Conservation (phyloP, 192 early-diverging fungal species). For the Anaeromyces robustus region DNA sequence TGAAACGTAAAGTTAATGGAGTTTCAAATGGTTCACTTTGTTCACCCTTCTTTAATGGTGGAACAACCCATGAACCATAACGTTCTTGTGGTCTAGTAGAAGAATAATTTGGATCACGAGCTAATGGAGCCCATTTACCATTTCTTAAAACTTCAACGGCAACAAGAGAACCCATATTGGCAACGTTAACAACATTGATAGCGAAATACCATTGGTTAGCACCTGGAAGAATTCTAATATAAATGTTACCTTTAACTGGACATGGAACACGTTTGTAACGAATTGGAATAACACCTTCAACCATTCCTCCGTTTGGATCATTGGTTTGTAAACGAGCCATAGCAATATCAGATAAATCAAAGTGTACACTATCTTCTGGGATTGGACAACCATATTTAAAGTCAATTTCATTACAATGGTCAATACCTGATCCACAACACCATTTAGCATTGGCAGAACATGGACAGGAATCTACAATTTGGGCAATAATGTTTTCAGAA, state of each 20-base stretch:
- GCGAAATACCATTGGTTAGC: background rate
- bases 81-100: constrained; percentile 6
- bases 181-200: constrained; percentile 3
- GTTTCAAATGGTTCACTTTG: background rate
- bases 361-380: background rate
- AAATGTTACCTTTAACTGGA: constrained; percentile 2
- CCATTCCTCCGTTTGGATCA: background rate
- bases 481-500: background rate
- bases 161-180: constrained; percentile 4
- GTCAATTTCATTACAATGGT: constrained; percentile 1
- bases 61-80: constrained; percentile 5
- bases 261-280: background rate
- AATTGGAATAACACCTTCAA: constrained; percentile 4
- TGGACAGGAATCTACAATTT: constrained; percentile 4
- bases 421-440: background rate
- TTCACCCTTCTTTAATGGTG: too few species aligned
- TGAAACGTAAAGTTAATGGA: constrained; percentile 1
- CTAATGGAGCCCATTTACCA: background rate
- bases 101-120: constrained; percentile 6
- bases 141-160: background rate
- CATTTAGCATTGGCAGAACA: constrained; percentile 4
- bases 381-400: constrained; percentile 7
- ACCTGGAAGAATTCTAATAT: constrained; percentile 1
- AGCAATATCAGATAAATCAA: constrained; percentile 7
- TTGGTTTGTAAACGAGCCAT: constrained; percentile 6